phyloP scores from a whole-genome alignment of 305 asterid species.

The Stenogyne calaminthoides region DNA sequence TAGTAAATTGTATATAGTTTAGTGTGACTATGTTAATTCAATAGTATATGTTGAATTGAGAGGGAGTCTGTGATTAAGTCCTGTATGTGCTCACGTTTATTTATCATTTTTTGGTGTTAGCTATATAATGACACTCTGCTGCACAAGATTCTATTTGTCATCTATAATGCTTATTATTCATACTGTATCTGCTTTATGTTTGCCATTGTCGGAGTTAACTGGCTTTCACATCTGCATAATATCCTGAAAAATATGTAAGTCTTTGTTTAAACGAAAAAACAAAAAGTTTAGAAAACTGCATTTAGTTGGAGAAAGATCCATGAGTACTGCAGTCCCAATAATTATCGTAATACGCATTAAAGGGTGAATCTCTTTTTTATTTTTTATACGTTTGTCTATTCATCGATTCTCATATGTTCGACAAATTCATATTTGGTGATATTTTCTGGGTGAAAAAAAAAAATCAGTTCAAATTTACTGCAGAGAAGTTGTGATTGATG shows the following conservation, averaged over 20 bases:
- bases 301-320: background rate
- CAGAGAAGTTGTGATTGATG: background rate
- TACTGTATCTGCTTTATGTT: background rate
- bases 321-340: background rate
- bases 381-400: background rate
- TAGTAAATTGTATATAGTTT: background rate
- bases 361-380: background rate
- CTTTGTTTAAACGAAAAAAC: background rate
- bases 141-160: background rate
- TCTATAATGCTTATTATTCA: background rate
- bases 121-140: background rate
- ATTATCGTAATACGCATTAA: background rate
- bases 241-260: background rate
- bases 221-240: background rate
- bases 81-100: background rate
- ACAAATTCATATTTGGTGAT: conserved; percentile 8
- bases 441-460: conserved; percentile 1
- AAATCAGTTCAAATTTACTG: background rate
- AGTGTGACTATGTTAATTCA: background rate
- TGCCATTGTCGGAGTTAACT: background rate
- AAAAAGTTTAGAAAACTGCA: background rate
- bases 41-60: background rate
- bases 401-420: background rate
- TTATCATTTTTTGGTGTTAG: background rate
- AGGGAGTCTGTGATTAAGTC: background rate